Conservation (phyloP, 352 stramenopile genomes). For the Phytophthora fragariaefolia region DNA sequence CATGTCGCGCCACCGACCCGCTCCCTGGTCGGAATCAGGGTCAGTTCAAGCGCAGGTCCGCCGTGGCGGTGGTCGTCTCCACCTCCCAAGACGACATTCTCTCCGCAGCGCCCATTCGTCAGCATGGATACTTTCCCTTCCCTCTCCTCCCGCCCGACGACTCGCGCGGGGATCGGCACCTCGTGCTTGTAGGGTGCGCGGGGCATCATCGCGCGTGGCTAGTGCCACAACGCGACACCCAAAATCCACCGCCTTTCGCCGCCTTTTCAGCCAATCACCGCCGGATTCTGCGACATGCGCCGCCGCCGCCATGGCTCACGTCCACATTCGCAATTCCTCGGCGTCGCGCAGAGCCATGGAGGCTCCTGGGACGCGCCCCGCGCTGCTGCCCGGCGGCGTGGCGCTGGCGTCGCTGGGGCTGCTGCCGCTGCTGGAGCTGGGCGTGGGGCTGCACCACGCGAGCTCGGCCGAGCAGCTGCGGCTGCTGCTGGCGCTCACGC, state of each 20-base stretch:
- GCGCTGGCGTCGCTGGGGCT: slow-evolving; percentile 34
- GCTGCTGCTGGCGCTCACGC: slow-evolving; percentile 31
- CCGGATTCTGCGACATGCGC: background rate
- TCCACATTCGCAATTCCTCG: slow-evolving; percentile 8
- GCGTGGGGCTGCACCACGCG: slow-evolving; percentile 9
- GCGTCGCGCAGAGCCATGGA: slow-evolving; percentile 10
- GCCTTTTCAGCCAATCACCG: background rate
- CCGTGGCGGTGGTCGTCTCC: background rate
- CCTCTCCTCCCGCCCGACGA: no score
- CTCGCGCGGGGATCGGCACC: background rate
- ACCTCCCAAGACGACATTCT: background rate
- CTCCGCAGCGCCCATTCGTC: no score
- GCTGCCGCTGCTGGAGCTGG: slow-evolving; percentile 42
- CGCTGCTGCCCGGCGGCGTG: slow-evolving; percentile 28
- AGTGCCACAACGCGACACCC: background rate
- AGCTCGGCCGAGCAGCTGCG: slow-evolving; percentile 18
- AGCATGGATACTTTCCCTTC: no score
- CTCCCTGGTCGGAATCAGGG: slow-evolving; percentile 6
- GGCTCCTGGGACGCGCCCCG: slow-evolving; percentile 9
- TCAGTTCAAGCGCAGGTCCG: background rate
- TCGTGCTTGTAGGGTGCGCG: background rate
- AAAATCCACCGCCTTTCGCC: background rate
- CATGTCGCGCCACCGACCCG: slow-evolving; percentile 6
- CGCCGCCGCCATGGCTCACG: no score
- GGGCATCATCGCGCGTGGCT: slow-evolving; percentile 3